A percentile compares a stretch with the other conserved stretches of the same genome.
Conservation (phyloP, 2,329 filamentous ascomycete genomes). For the Colletotrichum eleusines region DNA sequence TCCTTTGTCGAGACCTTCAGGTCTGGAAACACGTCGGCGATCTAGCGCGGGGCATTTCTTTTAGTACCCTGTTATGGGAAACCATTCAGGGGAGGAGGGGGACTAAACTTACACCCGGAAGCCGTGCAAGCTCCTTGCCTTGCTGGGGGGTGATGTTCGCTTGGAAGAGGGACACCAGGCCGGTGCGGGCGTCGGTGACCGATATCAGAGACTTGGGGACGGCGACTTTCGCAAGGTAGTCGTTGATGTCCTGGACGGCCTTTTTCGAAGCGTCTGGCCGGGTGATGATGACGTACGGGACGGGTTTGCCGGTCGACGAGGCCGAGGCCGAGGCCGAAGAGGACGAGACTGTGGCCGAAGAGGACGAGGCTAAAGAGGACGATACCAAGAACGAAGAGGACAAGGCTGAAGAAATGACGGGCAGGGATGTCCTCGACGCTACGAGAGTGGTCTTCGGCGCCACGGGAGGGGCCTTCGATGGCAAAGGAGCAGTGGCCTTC, state of each 20-base stretch:
- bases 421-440: too few species aligned
- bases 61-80: not conserved
- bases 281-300: conserved; percentile 2
- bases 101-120: conserved; percentile 6
- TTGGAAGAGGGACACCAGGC: conserved; percentile 16
- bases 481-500: too few species aligned
- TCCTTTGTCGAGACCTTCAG: too few species aligned
- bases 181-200: conserved; percentile 17
- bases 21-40: conserved; percentile 1
- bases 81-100: too few species aligned
- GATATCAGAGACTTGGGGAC: not conserved
- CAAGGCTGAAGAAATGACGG: too few species aligned
- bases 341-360: too few species aligned
- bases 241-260: conserved; percentile 2
- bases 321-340: too few species aligned
- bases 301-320: too few species aligned
- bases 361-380: too few species aligned
- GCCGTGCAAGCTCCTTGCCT: not conserved
- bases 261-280: not conserved
- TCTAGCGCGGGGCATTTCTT: not conserved
- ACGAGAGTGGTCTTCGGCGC: too few species aligned
- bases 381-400: too few species aligned
- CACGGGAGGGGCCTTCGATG: too few species aligned
- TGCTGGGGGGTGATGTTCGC: conserved; percentile 15
- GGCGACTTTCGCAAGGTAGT: not conserved